phyloP scores from a whole-genome alignment of 352 stramenopile species.

The Pythium insidiosum region DNA sequence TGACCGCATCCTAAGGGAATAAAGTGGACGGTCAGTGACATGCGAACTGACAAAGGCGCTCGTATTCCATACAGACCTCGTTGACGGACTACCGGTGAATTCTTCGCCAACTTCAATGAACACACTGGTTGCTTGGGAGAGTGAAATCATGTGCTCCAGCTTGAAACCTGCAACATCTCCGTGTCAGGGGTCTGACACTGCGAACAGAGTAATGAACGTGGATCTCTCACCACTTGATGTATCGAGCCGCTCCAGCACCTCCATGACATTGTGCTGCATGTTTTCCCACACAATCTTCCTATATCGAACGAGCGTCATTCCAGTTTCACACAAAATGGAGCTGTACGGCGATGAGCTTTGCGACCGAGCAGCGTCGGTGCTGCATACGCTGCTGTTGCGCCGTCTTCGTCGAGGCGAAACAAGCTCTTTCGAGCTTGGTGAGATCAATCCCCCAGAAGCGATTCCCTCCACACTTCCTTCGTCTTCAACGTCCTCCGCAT shows the following conservation, averaged over 20 bases:
- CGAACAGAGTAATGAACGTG: no score
- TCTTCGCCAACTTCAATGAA: conserved; percentile 84
- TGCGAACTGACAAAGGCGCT: no score
- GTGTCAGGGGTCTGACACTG: no score
- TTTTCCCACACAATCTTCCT: conserved; percentile 83
- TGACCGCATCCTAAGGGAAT: conserved; percentile 35
- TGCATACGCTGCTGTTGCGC: conserved; percentile 25
- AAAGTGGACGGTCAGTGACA: no score
- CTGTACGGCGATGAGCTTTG: conserved; percentile 47
- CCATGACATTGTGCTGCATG: conserved; percentile 73
- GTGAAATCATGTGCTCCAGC: conserved; percentile 80
- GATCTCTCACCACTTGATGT: conserved; percentile 14
- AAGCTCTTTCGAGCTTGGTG: conserved; percentile 1
- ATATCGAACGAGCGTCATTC: conserved; percentile 71
- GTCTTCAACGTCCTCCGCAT: conserved; percentile 50
- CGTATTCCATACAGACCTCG: conserved; percentile 71
- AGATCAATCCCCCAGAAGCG: conserved; percentile 1
- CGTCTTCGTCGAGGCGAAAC: conserved; percentile 20
- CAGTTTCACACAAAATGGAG: conserved; percentile 65
- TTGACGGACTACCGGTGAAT: conserved; percentile 63
- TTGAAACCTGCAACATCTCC: conserved; percentile 71
- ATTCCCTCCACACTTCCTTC: conserved; percentile 28
- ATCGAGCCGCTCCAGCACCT: conserved; percentile 63
- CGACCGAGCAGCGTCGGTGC: conserved; percentile 7
- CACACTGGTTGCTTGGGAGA: conserved; percentile 64